Base-by-base conservation (phyloP, 179 eudicot species). In the Silene noctiflora region DNA sequence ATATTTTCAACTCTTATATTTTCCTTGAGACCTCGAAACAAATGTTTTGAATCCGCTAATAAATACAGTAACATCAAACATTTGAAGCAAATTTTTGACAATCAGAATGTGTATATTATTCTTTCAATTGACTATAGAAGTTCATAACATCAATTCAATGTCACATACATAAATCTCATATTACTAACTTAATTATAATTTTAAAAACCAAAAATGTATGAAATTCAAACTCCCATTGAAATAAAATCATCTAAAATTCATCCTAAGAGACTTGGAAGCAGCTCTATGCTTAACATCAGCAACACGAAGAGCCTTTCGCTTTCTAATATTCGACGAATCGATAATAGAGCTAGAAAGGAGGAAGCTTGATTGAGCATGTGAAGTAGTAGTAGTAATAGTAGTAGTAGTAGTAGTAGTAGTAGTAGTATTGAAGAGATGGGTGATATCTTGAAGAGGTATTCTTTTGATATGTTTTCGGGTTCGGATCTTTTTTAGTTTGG, bases 391-490 rank as follows among this genome's bases (percentile, higher is more conserved):
- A 21, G 56, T 11, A 12, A 20, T 51, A 51, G 4, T 4, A 13
- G n/a, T 53, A 14, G 2, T 14, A 21, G n/a, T n/a, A n/a, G 3
- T 14, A 21, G 56, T 11, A 12, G 59, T 51, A 51, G 4, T 4
- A 13, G n/a, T 53, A 14, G 2, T 14, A 21, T 24, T 42, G n/a
- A 80, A 76, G 27, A 76, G 61, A 42, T 76, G 72, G n/a, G 83
- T 80, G 9, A 80, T 80, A 12, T 80, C 79, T 64, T 71, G 68
- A 71, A 80, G 79, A 17, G 83, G 83, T 5, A 33, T 56, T 65
- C 83, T 55, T 14, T 4, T 53, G 19, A 4, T 3, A 4, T 10
- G 19, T 53, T 53, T 53, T 17, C 59, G 59, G 59, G 59, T 12
- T 22, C 53, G 46, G 17, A 0, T 42, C 14, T 22, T 69, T 12